Evolutionary conservation across 1,284 basidiomycete species (phyloP).

Genomic region (Grifola frondosa): DNA sequence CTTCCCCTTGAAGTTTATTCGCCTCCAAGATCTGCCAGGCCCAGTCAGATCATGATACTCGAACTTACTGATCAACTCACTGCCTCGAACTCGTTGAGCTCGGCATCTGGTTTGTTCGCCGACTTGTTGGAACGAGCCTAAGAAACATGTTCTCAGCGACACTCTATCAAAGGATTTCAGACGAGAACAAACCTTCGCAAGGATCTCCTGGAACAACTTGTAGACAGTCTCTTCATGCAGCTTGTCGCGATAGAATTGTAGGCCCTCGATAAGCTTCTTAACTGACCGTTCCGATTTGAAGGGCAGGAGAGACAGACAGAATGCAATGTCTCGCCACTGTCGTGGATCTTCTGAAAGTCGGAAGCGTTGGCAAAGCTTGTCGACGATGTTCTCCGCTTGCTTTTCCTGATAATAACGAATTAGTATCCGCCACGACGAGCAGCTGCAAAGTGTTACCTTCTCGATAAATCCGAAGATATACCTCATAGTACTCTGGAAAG

Average conservation of each 20-base stretch:
- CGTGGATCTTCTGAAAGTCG: conserved; percentile 83
- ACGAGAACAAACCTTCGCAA: conserved; percentile 56
- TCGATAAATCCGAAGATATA: conserved; percentile 98
- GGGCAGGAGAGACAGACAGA: conserved; percentile 90
- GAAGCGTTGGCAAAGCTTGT: conserved; percentile 95
- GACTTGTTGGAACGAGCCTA: conserved; percentile 84
- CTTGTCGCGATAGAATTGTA: conserved; percentile 94
- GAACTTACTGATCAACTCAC: conserved; percentile 39
- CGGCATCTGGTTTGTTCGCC: conserved; percentile 86
- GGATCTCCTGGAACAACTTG: conserved; percentile 85
- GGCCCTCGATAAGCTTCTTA: conserved; percentile 93
- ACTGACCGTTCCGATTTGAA: conserved; percentile 97
- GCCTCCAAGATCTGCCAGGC: conserved; percentile 73
- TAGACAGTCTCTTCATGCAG: conserved; percentile 87
- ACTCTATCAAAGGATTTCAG: not conserved
- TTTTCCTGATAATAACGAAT: conserved; percentile 63
- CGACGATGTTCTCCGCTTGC: conserved; percentile 93
- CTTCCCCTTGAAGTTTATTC: conserved; percentile 81
- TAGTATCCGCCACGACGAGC: not conserved
- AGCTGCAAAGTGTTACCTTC: conserved; percentile 56
- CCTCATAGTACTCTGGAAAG: conserved; percentile 89
- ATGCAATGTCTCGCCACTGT: conserved; percentile 98
- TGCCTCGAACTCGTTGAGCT: conserved; percentile 87
- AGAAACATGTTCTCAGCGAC: not conserved
- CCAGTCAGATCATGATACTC: conserved; percentile 15